Evolutionary conservation across 805 yeast genomes (phyloP), one percentile per base, ranked within the genome.

Genomic region (Yarrowia sp.): DNA sequence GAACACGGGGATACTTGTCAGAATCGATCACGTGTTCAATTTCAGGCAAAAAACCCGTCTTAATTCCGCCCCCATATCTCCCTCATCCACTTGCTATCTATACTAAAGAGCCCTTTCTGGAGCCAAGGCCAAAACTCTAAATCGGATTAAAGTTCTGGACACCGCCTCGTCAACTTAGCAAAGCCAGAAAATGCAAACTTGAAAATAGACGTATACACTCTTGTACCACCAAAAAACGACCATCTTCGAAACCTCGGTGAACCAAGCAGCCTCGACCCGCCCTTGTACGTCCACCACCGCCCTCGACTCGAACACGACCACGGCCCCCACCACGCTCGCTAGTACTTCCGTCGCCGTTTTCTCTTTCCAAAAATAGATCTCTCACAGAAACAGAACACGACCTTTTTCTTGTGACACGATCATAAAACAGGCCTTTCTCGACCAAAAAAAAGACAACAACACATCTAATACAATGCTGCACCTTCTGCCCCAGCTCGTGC

Each of bases 401-500:
- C 55, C 20, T 12, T 7, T 36, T 24, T 24, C 42, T n/a, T n/a
- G 43, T 52, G 43, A 24, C 34, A 55, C 46, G 61, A 39, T 15
- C 46, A 7, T 24, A 24, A 24, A 24, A 39, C 6, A 24, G 24
- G 19, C 40, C n/a, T 19, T 12, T 12, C 9, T 36, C 38, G 30
- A 46, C 34, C 1, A 13, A 44, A 5, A 9, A 44, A 20, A 19
- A 19, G 20, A 12, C 15, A 34, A 17, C 20, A 46, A 38, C 44
- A 55, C 61, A 55, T 17, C 43, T 33, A 34, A 30, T 52, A 50
- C 12, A 68, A 69, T 38, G 68, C 34, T 47, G 60, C 69, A 67
- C 42, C 19, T 68, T 4, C 14, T 69, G 42, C 55, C 68, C 61
- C 38, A 67, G 33, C 65, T 69, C 19, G 30, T 66, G 43, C 60